Conservation (phyloP, 352 stramenopile species). For the Phytophthora capsici region DNA sequence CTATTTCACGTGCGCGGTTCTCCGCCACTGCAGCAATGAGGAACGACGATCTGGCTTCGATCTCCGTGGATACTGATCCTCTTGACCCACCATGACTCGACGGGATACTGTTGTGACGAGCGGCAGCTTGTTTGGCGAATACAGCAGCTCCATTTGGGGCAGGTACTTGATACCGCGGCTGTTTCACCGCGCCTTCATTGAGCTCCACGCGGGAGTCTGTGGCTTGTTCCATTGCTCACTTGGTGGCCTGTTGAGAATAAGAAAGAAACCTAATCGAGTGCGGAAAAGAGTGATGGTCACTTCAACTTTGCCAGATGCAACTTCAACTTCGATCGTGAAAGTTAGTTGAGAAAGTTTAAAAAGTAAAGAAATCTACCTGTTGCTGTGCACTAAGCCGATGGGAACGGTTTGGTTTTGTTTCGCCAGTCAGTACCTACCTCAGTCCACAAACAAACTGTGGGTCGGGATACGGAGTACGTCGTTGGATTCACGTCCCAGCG, state of each 20-base stretch:
- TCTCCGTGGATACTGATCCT: constrained; percentile 20
- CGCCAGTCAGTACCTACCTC: constrained; percentile 45
- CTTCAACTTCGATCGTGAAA: constrained; percentile 31
- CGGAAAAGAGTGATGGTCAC: constrained; percentile 47
- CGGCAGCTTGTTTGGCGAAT: constrained; percentile 1
- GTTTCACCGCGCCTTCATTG: constrained; percentile 29
- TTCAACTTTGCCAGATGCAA: constrained; percentile 25
- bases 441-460: constrained; percentile 43
- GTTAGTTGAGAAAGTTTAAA: constrained; percentile 5
- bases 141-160: constrained; percentile 29
- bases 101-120: neutral
- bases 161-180: constrained; percentile 42
- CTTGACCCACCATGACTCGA: constrained; percentile 29
- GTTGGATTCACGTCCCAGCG: constrained; percentile 40
- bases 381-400: constrained; percentile 28
- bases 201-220: constrained; percentile 37
- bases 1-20: constrained; percentile 65
- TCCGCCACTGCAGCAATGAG: constrained; percentile 68
- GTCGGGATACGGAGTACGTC: constrained; percentile 39
- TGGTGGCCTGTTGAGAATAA: constrained; percentile 27
- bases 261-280: constrained; percentile 3
- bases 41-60: constrained; percentile 46
- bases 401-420: constrained; percentile 43
- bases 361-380: neutral
- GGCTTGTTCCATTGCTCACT: constrained; percentile 27